phyloP scores from a whole-genome alignment of 2,329 filamentous ascomycete species.

The Ophiosphaerella korrae region DNA sequence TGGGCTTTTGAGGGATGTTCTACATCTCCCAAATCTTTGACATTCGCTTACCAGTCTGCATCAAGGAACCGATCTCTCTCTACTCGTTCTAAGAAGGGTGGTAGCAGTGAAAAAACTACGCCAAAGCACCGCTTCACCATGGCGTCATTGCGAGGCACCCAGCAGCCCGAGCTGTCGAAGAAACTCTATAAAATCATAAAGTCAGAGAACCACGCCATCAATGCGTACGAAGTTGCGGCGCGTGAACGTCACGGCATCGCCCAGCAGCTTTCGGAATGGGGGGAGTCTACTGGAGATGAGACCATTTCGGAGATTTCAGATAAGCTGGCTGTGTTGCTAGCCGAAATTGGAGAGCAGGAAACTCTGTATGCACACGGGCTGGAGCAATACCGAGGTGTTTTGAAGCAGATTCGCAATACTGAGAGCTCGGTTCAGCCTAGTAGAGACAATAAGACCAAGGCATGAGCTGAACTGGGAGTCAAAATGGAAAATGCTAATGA shows the following conservation, averaged over 20 bases:
- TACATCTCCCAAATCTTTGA: conserved; percentile 13
- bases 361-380: conserved; percentile 83
- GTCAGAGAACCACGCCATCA: conserved; percentile 86
- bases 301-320: conserved; percentile 87
- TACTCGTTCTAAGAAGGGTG: conserved; percentile 67
- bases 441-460: conserved; percentile 81
- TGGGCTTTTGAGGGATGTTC: too few relatives aligned
- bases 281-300: conserved; percentile 87
- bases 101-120: conserved; percentile 49
- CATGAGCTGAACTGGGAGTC: conserved; percentile 16
- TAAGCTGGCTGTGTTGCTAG: conserved; percentile 90
- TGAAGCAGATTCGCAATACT: conserved; percentile 95
- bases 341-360: conserved; percentile 93
- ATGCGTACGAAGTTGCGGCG: conserved; percentile 81
- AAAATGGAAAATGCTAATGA: conserved; percentile 2
- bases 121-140: conserved; percentile 79
- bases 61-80: conserved; percentile 75
- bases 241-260: conserved; percentile 85
- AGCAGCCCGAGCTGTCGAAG: conserved; percentile 86
- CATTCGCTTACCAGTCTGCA: conserved; percentile 33
- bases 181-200: conserved; percentile 93
- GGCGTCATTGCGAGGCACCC: conserved; percentile 79
- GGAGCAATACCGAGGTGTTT: conserved; percentile 78
- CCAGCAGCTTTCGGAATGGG: conserved; percentile 93
- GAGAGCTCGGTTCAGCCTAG: conserved; percentile 94